Percentiles rank a stretch among this genome's conserved stretches.
Conservation (phyloP, 2,329 filamentous ascomycete genomes). For the Graphiopsis chlorocephala region DNA sequence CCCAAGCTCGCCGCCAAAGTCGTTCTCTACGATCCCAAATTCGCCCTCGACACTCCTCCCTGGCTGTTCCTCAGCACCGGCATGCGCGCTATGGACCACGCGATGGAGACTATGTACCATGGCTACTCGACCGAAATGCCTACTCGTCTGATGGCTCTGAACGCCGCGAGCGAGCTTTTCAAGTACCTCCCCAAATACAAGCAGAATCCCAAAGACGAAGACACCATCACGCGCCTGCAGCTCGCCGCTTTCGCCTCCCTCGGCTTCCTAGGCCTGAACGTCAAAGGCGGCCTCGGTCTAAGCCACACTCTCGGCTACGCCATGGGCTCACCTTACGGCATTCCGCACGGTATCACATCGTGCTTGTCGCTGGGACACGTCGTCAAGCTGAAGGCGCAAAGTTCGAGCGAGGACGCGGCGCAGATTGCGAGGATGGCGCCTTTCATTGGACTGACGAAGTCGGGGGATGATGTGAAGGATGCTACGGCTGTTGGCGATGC, state of each 20-base stretch:
- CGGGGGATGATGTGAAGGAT: constrained; percentile 44
- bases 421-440: constrained; percentile 47
- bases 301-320: constrained; percentile 46
- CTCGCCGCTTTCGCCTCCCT: constrained; percentile 53
- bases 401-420: constrained; percentile 43
- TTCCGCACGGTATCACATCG: constrained; percentile 56
- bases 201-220: constrained; percentile 43
- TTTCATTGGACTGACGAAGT: constrained; percentile 40
- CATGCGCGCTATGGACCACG: constrained; percentile 55
- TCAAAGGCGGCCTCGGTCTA: constrained; percentile 52
- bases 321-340: constrained; percentile 53
- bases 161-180: constrained; percentile 49
- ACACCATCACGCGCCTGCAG: constrained; percentile 51
- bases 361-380: constrained; percentile 56
- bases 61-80: constrained; percentile 52
- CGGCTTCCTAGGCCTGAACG: constrained; percentile 50
- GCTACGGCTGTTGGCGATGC: constrained; percentile 45
- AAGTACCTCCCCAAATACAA: constrained; percentile 48
- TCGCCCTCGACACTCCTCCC: constrained; percentile 51
- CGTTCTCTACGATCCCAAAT: constrained; percentile 54
- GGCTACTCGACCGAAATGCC: constrained; percentile 52
- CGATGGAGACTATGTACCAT: constrained; percentile 54
- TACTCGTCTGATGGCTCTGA: constrained; percentile 44
- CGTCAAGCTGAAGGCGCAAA: constrained; percentile 51
- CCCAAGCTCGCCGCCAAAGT: constrained; percentile 45